Evolutionary conservation across 805 yeast genomes (phyloP).

Genomic region (Nakazawaea molendinolei): DNA sequence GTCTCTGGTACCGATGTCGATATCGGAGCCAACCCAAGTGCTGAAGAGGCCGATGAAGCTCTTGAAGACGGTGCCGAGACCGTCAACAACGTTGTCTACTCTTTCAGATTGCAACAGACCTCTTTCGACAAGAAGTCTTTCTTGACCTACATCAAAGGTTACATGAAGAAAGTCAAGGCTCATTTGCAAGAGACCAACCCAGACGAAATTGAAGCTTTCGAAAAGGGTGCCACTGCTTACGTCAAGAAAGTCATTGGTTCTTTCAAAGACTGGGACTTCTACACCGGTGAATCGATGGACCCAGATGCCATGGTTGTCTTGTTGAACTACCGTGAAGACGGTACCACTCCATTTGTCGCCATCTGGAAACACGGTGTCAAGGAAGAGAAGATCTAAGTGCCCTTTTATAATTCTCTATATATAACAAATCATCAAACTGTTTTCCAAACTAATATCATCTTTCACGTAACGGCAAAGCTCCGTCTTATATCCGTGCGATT

Average conservation of each 20-base stretch:
- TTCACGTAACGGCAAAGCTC: slow-evolving; percentile 55
- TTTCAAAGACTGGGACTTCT: slow-evolving; percentile 99
- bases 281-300: slow-evolving; percentile 99
- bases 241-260: slow-evolving; percentile 92
- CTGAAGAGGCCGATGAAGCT: slow-evolving; percentile 86
- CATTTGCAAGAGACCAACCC: slow-evolving; percentile 85
- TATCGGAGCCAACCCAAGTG: slow-evolving; percentile 99
- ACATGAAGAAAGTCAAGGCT: slow-evolving; percentile 96
- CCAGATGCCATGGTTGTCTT: slow-evolving; percentile 98
- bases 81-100: slow-evolving; percentile 97
- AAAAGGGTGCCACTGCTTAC: slow-evolving; percentile 95
- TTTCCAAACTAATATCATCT: slow-evolving; percentile 58
- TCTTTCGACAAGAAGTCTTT: slow-evolving; percentile 96
- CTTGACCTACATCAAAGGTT: slow-evolving; percentile 94
- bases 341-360: slow-evolving; percentile 93
- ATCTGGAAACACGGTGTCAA: slow-evolving; percentile 98
- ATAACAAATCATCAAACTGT: slow-evolving; percentile 41
- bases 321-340: slow-evolving; percentile 99
- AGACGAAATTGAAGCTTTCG: slow-evolving; percentile 80
- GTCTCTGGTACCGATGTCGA: slow-evolving; percentile 85
- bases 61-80: slow-evolving; percentile 80
- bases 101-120: slow-evolving; percentile 96
- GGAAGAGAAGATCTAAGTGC: slow-evolving; percentile 77
- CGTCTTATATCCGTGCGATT: slow-evolving; percentile 31
- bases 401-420: slow-evolving; percentile 6